Percentiles rank a stretch among this genome's conserved stretches.
phyloP scores from a whole-genome alignment of 1,139 yeast species.

The Diutina mesorugosa region DNA sequence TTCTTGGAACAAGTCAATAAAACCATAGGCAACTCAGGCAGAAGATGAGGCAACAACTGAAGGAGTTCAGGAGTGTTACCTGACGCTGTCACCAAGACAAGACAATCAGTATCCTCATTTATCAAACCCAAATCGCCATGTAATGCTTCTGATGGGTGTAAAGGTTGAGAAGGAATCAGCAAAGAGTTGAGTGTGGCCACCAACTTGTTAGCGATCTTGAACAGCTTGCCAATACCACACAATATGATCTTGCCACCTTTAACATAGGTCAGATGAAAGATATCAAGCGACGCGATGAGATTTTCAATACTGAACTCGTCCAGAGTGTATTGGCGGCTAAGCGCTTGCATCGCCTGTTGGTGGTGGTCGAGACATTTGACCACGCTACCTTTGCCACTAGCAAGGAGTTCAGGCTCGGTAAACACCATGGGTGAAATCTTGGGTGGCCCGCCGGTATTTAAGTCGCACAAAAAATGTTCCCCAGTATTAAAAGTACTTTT shows the following conservation, averaged over 20 bases:
- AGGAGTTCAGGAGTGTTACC: constrained; percentile 77
- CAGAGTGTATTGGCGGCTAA: constrained; percentile 17
- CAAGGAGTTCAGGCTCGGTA: background rate
- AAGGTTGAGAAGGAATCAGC: constrained; percentile 49
- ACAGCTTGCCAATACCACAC: constrained; percentile 78
- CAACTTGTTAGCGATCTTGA: constrained; percentile 63
- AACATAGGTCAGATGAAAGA: constrained; percentile 33
- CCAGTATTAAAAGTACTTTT: background rate
- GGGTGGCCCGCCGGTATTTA: background rate
- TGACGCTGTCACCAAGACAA: constrained; percentile 63
- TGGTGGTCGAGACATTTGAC: background rate
- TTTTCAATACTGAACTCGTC: constrained; percentile 36
- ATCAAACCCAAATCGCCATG: constrained; percentile 83
- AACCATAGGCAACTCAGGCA: constrained; percentile 39
- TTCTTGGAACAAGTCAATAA: constrained; percentile 48
- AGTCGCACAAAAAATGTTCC: background rate
- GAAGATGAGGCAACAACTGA: constrained; percentile 45
- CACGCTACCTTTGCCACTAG: background rate
- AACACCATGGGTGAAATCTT: background rate
- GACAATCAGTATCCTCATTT: constrained; percentile 41
- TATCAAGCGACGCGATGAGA: constrained; percentile 34
- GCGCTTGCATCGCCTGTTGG: constrained; percentile 16
- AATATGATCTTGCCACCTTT: constrained; percentile 57
- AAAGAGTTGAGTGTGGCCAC: constrained; percentile 77
- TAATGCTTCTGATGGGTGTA: constrained; percentile 81